A percentile compares a stretch with the other conserved stretches of the same genome.
These are phyloP conservation scores for Fraxinus albicans DNA, from an alignment of 305 asterid species.

Conservation along the genomic window DNA sequence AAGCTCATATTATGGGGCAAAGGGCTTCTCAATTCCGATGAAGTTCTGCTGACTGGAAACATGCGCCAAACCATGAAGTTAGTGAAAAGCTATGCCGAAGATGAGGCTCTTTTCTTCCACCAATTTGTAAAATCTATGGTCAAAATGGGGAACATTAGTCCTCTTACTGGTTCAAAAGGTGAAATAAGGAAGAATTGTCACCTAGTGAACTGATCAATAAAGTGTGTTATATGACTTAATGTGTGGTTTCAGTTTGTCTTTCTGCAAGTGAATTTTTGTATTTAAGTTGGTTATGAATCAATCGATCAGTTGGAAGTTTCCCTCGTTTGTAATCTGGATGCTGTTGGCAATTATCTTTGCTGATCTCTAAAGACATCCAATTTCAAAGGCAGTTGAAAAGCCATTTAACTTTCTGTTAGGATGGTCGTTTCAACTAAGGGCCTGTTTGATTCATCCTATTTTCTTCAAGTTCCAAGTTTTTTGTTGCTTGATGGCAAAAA, in stretches of 20 bases:
- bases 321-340: not conserved
- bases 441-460: too few species aligned
- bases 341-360: not conserved
- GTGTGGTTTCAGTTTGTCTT: not conserved
- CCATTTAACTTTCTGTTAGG: not conserved
- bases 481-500: too few species aligned
- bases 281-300: not conserved
- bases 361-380: not conserved
- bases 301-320: not conserved
- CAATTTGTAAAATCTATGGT: slow-evolving; percentile 76
- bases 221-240: not conserved
- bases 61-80: slow-evolving; percentile 33
- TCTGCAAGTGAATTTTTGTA: not conserved
- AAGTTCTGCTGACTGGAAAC: slow-evolving; percentile 64
- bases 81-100: slow-evolving; percentile 59
- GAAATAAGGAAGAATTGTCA: slow-evolving; percentile 77
- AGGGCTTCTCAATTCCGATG: slow-evolving; percentile 74
- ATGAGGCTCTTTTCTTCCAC: slow-evolving; percentile 60
- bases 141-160: slow-evolving; percentile 69
- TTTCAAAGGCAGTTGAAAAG: not conserved
- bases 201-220: slow-evolving; percentile 39
- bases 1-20: slow-evolving; percentile 59
- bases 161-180: slow-evolving; percentile 57
- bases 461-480: too few species aligned
- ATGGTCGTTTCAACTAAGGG: not conserved